A percentile compares a stretch with the other conserved stretches of the same genome.
Evolutionary conservation across 164 flowering plant species (phyloP).

Genomic region (Kingdonia uniflora): DNA sequence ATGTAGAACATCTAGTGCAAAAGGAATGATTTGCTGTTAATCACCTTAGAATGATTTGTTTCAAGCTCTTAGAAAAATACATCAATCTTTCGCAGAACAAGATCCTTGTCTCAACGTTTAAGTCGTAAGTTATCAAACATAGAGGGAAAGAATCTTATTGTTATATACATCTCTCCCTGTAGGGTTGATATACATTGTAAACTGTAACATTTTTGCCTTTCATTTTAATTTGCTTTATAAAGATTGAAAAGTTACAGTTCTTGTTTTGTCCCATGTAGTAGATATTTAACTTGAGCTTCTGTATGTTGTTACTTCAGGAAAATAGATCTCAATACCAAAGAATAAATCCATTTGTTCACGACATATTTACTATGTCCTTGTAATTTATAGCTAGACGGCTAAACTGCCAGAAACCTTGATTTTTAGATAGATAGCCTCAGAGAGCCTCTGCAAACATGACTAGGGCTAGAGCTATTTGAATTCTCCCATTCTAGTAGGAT

Average conservation of each 20-base stretch:
- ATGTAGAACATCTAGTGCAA: constrained; percentile 61
- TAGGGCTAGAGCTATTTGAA: neutral
- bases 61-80: neutral
- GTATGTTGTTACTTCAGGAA: neutral
- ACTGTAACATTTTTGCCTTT: constrained; percentile 7
- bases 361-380: no score
- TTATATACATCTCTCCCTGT: constrained; percentile 3
- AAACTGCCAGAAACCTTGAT: neutral
- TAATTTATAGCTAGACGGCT: neutral
- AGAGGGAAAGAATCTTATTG: neutral
- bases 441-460: neutral
- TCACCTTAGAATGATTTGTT: neutral
- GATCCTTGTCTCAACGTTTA: neutral
- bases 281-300: neutral
- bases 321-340: neutral
- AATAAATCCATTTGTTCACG: neutral
- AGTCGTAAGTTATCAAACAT: neutral
- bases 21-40: constrained; percentile 15
- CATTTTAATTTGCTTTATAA: neutral
- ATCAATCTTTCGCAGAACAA: neutral
- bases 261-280: no score
- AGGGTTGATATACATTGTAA: neutral
- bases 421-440: neutral
- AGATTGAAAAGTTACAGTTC: neutral
- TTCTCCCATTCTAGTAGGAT: no score